phyloP scores from a whole-genome alignment of 371 early-diverging fungal species.

The Mortierella sp. region DNA sequence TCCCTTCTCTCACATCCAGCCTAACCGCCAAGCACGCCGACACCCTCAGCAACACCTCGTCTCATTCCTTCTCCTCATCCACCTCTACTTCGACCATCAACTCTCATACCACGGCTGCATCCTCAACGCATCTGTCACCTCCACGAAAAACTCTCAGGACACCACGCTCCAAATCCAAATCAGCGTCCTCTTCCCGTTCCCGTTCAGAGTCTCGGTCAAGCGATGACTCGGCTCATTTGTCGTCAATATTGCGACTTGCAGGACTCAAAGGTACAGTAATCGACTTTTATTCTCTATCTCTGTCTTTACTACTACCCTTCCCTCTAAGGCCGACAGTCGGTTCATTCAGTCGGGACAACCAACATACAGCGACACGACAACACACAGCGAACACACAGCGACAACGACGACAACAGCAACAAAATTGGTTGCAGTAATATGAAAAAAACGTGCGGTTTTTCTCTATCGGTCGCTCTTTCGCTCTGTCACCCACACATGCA shows the following conservation, averaged over 20 bases:
- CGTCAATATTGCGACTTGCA: conserved; percentile 41
- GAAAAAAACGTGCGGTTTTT: conserved; percentile 40
- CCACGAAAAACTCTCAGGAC: conserved; percentile 27
- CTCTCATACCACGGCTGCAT: conserved; percentile 20
- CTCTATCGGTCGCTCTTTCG: neutral
- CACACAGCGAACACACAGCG: neutral
- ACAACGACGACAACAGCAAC: neutral
- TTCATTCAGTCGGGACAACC: neutral
- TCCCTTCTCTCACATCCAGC: conserved; percentile 11
- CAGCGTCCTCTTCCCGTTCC: conserved; percentile 35
- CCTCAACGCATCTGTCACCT: conserved; percentile 28
- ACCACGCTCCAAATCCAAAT: conserved; percentile 44
- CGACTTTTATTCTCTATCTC: neutral
- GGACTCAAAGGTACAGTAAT: conserved; percentile 44
- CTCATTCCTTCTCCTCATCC: conserved; percentile 34
- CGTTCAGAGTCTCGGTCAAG: conserved; percentile 48
- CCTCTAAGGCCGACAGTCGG: neutral
- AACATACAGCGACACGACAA: neutral
- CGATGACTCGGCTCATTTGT: conserved; percentile 25
- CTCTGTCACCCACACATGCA: neutral
- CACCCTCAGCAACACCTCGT: conserved; percentile 32
- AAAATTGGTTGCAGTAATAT: conserved; percentile 20
- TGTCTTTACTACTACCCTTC: neutral
- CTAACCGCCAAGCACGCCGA: conserved; percentile 15
- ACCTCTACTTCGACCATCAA: conserved; percentile 23